Conservation (phyloP, 805 yeast species). For the Saccharomycopsis fermentans region DNA sequence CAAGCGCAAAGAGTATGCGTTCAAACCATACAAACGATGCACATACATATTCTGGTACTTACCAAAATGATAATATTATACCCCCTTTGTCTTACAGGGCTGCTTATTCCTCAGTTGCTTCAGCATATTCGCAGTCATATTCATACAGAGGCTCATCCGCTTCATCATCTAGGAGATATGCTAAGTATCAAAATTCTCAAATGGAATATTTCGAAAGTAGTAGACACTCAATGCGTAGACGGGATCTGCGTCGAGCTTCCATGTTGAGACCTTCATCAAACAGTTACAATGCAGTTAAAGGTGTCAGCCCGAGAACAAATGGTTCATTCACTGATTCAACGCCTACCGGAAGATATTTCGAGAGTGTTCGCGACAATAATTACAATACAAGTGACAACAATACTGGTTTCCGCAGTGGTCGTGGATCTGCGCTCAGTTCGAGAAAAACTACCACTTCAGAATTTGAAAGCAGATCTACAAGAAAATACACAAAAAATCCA, state of each 20-base stretch:
- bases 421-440: background rate
- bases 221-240: background rate
- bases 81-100: background rate
- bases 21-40: background rate
- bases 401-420: background rate
- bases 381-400: background rate
- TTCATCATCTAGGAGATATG: background rate
- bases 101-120: background rate
- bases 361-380: background rate
- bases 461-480: background rate
- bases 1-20: background rate
- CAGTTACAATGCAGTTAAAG: background rate
- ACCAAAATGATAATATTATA: background rate
- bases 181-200: background rate
- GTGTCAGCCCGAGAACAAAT: too few relatives aligned
- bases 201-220: background rate
- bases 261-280: background rate
- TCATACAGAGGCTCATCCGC: background rate
- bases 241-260: background rate
- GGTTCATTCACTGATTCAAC: background rate
- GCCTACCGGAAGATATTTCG: background rate
- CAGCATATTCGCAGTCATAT: background rate
- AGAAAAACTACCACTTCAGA: background rate
- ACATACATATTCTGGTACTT: background rate
- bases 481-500: background rate